A percentile compares a stretch with the other conserved stretches of the same genome.
Evolutionary conservation across 2,329 filamentous ascomycete species (phyloP).

Genomic region (Alternaria metachromatica): DNA sequence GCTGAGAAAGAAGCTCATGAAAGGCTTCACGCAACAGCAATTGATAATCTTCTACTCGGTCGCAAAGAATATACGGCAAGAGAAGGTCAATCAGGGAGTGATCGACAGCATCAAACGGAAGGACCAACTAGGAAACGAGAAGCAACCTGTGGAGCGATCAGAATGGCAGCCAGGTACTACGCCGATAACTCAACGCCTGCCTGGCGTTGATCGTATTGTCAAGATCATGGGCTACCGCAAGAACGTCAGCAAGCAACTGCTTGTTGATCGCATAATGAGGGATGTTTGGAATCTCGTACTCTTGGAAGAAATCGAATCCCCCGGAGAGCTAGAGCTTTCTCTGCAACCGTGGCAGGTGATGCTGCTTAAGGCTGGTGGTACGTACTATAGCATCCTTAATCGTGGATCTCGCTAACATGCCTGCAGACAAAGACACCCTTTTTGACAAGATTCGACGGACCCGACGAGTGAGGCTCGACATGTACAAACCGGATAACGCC

Average conservation of each 20-base stretch:
- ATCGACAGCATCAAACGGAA: constrained; percentile 21
- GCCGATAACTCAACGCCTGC: constrained; percentile 31
- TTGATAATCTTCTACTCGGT: constrained; percentile 41
- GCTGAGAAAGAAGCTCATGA: constrained; percentile 28
- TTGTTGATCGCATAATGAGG: constrained; percentile 46
- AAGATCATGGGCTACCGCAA: constrained; percentile 11
- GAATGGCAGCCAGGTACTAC: constrained; percentile 44
- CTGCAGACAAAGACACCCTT: constrained; percentile 22
- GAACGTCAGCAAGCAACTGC: constrained; percentile 33
- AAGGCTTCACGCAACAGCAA: constrained; percentile 40
- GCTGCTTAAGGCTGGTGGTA: constrained; percentile 39
- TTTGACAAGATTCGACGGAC: constrained; percentile 37
- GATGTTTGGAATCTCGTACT: constrained; percentile 41
- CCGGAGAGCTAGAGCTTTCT: constrained; percentile 45
- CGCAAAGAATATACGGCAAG: constrained; percentile 29
- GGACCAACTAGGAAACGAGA: constrained; percentile 13
- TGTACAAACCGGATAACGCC: constrained; percentile 30
- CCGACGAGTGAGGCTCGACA: constrained; percentile 41
- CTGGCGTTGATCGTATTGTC: constrained; percentile 23
- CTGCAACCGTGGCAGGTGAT: constrained; percentile 43
- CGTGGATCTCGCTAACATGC: constrained; percentile 5
- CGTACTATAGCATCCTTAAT: background rate
- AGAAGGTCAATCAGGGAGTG: constrained; percentile 23
- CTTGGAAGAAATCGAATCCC: constrained; percentile 45
- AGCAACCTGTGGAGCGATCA: constrained; percentile 29